Evolutionary conservation across 768 basidiomycete species (phyloP), one percentile per base, ranked within the genome.

Genomic region (Rickenella mellea): DNA sequence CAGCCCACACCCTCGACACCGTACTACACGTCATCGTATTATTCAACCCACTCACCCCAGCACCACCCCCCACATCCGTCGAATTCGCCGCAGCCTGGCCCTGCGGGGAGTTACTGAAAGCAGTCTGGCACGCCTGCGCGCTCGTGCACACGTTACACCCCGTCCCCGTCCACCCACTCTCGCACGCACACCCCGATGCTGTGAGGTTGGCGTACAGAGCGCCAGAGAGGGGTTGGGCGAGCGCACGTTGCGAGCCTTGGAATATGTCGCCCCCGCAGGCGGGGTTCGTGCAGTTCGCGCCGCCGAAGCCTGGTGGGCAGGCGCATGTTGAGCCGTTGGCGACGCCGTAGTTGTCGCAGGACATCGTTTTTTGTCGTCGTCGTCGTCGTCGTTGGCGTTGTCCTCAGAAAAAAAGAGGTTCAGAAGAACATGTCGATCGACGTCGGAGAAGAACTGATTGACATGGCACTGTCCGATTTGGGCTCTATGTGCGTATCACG

Each of bases 241-340:
- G 57, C 29, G 77, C 59, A n/a, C 79, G 73, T 39, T 66, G 55
- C 2, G 74, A 58, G 42, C 81, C 83, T 52, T 89, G 78, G 55
- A 83, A 89, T 32, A 94, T 76, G 40, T 76, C 82, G 2, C 88
- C 88, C 9, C 85, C 85, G 47, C 92, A 96, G 1, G 70, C 76
- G 0, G 83, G 76, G 43, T 73, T 68, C 1, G 76, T 68, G 54
- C 89, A 91, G 17, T 71, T 73, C 21, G 73, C 41, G 6, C 83
- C 86, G 9, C 83, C 84, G 54, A 87, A 89, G 10, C 90, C 90
- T 19, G 76, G 71, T 4, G 89, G 90, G 58, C 92, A 96, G 19
- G 70, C 59, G 55, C 91, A 93, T 19, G 56, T 52, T 19, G 76
- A 67, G 8, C 72, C 75, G 47, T 74, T 77, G 29, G 58, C 50